phyloP scores from a whole-genome alignment of 805 yeast genomes.

The Lachancea kluyveri region DNA sequence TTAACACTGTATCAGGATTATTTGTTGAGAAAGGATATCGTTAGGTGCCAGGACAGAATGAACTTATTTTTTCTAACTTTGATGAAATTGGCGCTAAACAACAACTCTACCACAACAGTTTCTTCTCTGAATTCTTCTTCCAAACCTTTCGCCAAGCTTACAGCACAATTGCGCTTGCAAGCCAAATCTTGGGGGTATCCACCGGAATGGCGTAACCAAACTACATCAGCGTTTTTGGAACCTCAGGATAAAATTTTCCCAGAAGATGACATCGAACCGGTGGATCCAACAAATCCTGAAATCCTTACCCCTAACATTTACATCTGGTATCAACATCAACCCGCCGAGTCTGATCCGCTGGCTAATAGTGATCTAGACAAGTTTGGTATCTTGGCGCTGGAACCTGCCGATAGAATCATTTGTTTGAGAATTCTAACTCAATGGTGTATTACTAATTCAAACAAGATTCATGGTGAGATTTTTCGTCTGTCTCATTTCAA shows the following conservation, averaged over 20 bases:
- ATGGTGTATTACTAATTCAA: constrained; percentile 23
- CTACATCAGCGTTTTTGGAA: constrained; percentile 5
- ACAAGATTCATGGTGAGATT: constrained; percentile 24
- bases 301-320: constrained; percentile 18
- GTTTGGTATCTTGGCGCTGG: constrained; percentile 20
- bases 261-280: constrained; percentile 14
- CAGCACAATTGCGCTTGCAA: constrained; percentile 17
- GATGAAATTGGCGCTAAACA: constrained; percentile 19
- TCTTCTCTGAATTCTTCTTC: constrained; percentile 11
- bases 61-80: constrained; percentile 22
- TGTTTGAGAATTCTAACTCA: constrained; percentile 19
- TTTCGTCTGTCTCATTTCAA: constrained; percentile 21
- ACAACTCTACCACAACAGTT: constrained; percentile 8
- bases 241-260: constrained; percentile 6
- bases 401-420: constrained; percentile 23
- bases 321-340: constrained; percentile 14
- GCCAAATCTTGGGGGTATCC: constrained; percentile 27
- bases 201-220: constrained; percentile 21
- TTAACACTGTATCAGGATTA: constrained; percentile 20
- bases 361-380: constrained; percentile 18
- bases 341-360: constrained; percentile 21
- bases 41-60: constrained; percentile 23
- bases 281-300: constrained; percentile 16
- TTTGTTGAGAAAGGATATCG: constrained; percentile 15
- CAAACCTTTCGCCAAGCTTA: constrained; percentile 18